Conservation (phyloP, 306 rosid species). For the Prunus campanulata region DNA sequence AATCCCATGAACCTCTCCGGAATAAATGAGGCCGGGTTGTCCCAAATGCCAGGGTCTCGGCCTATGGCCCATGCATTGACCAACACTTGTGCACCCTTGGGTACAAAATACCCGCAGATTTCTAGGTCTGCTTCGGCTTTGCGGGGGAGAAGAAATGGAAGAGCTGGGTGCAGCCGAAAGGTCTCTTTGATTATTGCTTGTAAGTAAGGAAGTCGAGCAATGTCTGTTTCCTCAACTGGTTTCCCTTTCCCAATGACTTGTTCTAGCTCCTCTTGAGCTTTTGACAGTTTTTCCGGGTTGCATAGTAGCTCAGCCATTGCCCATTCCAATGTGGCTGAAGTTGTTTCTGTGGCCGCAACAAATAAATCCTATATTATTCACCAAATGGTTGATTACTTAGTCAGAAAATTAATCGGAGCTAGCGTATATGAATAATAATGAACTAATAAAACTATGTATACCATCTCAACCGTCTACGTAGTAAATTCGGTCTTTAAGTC, state of each 20-base stretch:
- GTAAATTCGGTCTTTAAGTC: too few species aligned
- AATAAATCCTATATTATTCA: conserved; percentile 12
- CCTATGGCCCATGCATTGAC: conserved; percentile 30
- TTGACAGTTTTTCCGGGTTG: conserved; percentile 12
- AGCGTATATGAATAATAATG: too few species aligned
- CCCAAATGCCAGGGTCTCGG: conserved; percentile 24
- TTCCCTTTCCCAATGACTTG: conserved; percentile 22
- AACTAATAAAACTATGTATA: too few species aligned
- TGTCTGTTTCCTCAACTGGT: conserved; percentile 20
- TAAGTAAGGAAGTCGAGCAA: conserved; percentile 22
- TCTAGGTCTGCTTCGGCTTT: conserved; percentile 20
- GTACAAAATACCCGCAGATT: conserved; percentile 8
- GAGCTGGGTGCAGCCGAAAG: conserved; percentile 19
- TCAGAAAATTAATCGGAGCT: too few species aligned
- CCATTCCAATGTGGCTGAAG: conserved; percentile 31
- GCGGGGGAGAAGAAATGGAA: conserved; percentile 14
- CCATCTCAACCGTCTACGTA: too few species aligned
- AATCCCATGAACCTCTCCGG: conserved; percentile 30
- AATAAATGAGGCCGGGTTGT: conserved; percentile 12
- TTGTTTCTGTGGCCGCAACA: conserved; percentile 26
- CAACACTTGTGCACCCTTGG: conserved; percentile 28
- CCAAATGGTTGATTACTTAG: background rate
- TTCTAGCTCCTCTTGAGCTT: conserved; percentile 20
- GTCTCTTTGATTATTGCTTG: conserved; percentile 35
- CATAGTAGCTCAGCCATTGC: conserved; percentile 29